Base-by-base conservation (phyloP, 2,329 filamentous ascomycete species). In the Triangularia setosa region DNA sequence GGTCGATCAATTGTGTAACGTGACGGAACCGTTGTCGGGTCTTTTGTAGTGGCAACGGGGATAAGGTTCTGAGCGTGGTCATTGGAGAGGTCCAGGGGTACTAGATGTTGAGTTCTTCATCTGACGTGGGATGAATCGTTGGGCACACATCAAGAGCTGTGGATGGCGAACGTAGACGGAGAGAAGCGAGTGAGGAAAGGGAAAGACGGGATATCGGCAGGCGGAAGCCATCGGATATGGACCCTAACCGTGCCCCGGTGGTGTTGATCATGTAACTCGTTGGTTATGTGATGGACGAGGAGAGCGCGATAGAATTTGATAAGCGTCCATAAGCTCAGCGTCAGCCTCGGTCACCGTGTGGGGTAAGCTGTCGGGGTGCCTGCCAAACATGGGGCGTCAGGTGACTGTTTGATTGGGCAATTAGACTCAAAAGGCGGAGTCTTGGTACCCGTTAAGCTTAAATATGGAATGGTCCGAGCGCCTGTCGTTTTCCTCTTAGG, bases 381-480 rank as follows among this genome's bases (percentile, higher is more conserved):
- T 59, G 56, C 58, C 62, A 61, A 61, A 61, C 16, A 28, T 48
- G 62, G 60, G 60, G 62, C 28, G 27, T 30, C 53, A 59, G 21
- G n/a, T 54, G 44, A 48, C 53, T 16, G 24, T 33, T 25, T 62
- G 33, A 62, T 65, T 67, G 63, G 65, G 33, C 9, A 18, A 24
- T n/a, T 11, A 4, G 40, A 12, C 9, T 9, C 55, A 64, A 65
- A 65, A 58, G 55, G 60, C 61, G 63, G 55, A 54, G 35, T 44
- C 65, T 67, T 67, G 65, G 65, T 63, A 62, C 21, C 30, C 40
- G 55, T 67, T 67, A 67, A 67, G 65, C 65, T 65, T 67, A 67
- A 65, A 63, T 67, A 40, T 57, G 52, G 53, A 33, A 21, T 21
- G 27, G 35, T 40, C 35, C 35, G 35, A 40, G 35, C 35, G 35